Percentiles rank a stretch among this genome's conserved stretches.
Evolutionary conservation across 2,329 filamentous ascomycete species (phyloP).

Genomic region (Claviceps pazoutovae): DNA sequence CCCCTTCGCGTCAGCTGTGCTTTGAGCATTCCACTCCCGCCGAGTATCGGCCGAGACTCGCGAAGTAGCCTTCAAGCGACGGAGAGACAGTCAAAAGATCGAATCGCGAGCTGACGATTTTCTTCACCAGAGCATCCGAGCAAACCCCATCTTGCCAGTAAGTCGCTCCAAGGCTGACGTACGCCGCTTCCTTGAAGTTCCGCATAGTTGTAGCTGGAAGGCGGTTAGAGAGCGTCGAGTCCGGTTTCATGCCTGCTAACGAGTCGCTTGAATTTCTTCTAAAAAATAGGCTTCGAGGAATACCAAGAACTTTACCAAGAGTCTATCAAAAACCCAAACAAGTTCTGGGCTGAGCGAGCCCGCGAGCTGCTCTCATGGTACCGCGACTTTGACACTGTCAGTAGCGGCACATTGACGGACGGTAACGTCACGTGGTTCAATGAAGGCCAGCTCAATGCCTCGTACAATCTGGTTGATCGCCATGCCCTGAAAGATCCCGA

Average conservation of each 20-base stretch:
- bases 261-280: not conserved
- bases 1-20: no score
- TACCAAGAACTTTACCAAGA: conserved; percentile 60
- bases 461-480: conserved; percentile 93
- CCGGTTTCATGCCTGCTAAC: not conserved
- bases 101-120: conserved; percentile 13
- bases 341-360: conserved; percentile 80
- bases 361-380: conserved; percentile 86
- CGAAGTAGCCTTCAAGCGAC: no score
- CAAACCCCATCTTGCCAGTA: conserved; percentile 53
- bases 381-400: conserved; percentile 81
- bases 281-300: conserved; percentile 42
- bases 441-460: conserved; percentile 86
- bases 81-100: no score
- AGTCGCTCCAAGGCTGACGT: conserved; percentile 17
- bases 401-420: conserved; percentile 56
- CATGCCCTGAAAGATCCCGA: conserved; percentile 92
- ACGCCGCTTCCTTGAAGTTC: not conserved
- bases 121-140: conserved; percentile 47
- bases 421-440: conserved; percentile 92
- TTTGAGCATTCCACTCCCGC: no score
- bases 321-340: conserved; percentile 77
- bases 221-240: not conserved
- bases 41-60: no score
- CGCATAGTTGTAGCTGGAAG: not conserved